Percentiles rank a stretch among this genome's conserved stretches.
phyloP scores from a whole-genome alignment of 2,329 filamentous ascomycete species.

The Cladophialophora yegresii region DNA sequence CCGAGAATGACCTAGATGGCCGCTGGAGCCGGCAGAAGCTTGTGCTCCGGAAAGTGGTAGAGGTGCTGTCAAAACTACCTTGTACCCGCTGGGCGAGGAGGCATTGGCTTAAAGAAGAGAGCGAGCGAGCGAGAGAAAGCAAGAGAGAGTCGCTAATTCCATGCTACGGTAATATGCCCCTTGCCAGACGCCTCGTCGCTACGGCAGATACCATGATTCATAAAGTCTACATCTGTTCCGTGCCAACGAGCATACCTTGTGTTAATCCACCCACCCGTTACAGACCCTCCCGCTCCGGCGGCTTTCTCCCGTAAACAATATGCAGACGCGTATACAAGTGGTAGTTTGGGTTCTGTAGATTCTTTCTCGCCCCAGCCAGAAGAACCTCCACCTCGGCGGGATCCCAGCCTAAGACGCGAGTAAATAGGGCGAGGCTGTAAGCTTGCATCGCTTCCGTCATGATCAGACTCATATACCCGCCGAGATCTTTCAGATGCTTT shows the following conservation, averaged over 20 bases:
- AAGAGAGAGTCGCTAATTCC: background rate
- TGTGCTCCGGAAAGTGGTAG: background rate
- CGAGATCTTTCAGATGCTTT: slow-evolving; percentile 37
- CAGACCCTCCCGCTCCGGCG: background rate
- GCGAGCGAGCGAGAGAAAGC: too few species aligned
- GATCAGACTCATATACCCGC: slow-evolving; percentile 37
- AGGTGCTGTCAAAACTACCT: too few species aligned
- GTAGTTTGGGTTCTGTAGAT: slow-evolving; percentile 25
- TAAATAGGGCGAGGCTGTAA: slow-evolving; percentile 46
- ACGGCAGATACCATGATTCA: background rate
- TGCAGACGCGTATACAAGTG: slow-evolving; percentile 29
- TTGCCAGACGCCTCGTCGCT: background rate
- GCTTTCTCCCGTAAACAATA: slow-evolving; percentile 25
- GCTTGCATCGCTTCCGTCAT: slow-evolving; percentile 43
- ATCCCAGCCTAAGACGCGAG: slow-evolving; percentile 41
- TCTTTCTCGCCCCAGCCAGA: slow-evolving; percentile 43
- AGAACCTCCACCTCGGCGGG: slow-evolving; percentile 44
- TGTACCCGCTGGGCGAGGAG: background rate
- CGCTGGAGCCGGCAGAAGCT: background rate
- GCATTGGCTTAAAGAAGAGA: background rate
- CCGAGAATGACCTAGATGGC: background rate
- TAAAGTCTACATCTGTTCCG: background rate
- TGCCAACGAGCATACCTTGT: too few species aligned
- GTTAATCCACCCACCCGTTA: background rate
- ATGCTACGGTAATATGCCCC: background rate